Base-by-base conservation (phyloP, 129 eudicot species). In the Mikania micrantha region DNA sequence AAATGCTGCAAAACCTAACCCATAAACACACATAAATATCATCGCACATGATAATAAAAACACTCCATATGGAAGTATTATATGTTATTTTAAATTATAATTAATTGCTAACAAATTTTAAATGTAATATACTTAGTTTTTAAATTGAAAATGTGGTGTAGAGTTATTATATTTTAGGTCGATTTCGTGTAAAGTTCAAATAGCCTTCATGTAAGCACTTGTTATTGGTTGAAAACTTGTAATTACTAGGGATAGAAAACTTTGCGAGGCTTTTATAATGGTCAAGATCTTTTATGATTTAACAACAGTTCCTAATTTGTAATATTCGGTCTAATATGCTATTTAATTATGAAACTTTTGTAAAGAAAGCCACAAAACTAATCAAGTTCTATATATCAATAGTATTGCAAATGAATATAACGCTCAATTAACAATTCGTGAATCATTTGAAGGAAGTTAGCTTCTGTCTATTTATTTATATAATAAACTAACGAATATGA, bases 11-110 rank as follows among this genome's bases (percentile, higher is more conserved):
- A 50, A 72, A 52, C 13, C 69, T 47, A 48, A 36, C 11, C 19
- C 67, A 41, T 9, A 57, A 28, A 16, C 34, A 70, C 32, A 25
- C 42, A 47, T 44, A 27, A 36, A 25, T 50, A 74, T 74, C 48
- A 64, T 66, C 10, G 3, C 78, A 74, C 39, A 44, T 66, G 60
- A 40, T 53, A 66, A 74, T 39, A 64, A 66, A 22, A 67, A 7
- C 59, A 50, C 44, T 45, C 42, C 69, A 59, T 71, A 75, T 67
- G 74, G 16, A 20, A 15, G 22, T 64, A 24, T 42, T 42, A n/a
- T 56, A 31, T 9, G 32, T 56, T 41, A n/a, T 66, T 65, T 32
- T 50, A 5, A 27, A 13, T 11, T 38, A 34, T 11, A 74, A 11
- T 12, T 16, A 50, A 7, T 44, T 50, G 59, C 13, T 41, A 45